Evolutionary conservation across 2,329 filamentous ascomycete species (phyloP), one percentile per base, ranked within the genome.

Genomic region (Diaporthe caulivora): DNA sequence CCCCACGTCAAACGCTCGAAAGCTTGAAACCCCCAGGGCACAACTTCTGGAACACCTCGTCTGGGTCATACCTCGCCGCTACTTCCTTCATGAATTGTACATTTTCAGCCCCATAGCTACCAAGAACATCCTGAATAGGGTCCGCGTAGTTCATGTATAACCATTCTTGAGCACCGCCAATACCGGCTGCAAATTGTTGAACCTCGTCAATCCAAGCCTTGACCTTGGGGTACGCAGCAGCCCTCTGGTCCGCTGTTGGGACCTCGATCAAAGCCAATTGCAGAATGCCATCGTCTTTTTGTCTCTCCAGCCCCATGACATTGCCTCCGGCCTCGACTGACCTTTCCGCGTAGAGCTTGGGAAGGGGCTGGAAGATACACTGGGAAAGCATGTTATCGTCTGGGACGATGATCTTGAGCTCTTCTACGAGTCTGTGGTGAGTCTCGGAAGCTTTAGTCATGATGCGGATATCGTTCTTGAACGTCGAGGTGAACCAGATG

Each of bases 401-500:
- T 7, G 75, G 74, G 24, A 77, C 76, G 44, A 76, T 64, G 2
- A 51, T 55, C 53, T 74, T 74, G 2, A 78, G 53, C 4, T 78
- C 70, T 7, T 70, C 74, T 8, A 79, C 76, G 11, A 84, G 76
- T 21, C 75, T 54, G 21, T 79, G 75, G 75, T 81, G 81, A 67
- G 80, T 78, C 0, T 81, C 77, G 1, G 78, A 76, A 8, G 81
- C 80, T 55, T 83, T 82, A 37, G 76, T 72, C 24, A 85, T 76
- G 8, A 84, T 78, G 29, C 78, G 78, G 0, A 79, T 76, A 60
- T 84, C 80, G 71, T 84, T 84, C 67, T 82, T 81, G 75, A 84
- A 80, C 0, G 80, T 76, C 11, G 78, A 71, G 0, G 82, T 82
- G 75, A 82, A 83, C 83, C 83, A 85, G 1, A 78, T 78, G 57